Evolutionary conservation across 805 yeast genomes (phyloP), one percentile per base, ranked within the genome.

Genomic region (Teunomyces gatunensis): DNA sequence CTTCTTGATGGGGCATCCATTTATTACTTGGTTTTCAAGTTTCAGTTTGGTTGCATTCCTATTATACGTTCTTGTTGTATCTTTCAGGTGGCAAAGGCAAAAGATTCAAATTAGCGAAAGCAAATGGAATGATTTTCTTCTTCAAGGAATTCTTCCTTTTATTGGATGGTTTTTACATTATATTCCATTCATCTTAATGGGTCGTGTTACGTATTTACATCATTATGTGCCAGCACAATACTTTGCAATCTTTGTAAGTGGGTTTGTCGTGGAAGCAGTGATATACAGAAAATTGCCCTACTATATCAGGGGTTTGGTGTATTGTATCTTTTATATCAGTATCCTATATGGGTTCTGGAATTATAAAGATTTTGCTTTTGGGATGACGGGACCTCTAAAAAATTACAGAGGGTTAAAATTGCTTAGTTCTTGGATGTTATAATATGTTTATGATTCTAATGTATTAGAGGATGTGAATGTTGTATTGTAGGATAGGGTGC

Each of bases 331-430:
- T 36, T 85, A 84, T 58, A 58, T 65, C 1, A 52, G 67, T 27
- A 78, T 89, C 43, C 65, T 81, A 36, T 85, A 79, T 37, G 67
- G 76, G 15, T 90, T 87, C 65, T 65, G 76, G 60, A 69, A 74
- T 60, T 83, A 81, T 60, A 73, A 83, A 44, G 89, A 88, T 49
- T 70, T 92, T 42, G 78, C 89, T 13, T 85, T 86, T 56, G 98
- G 98, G 46, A 87, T 92, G 96, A 59, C 56, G 37, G 73, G 71
- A 0, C 56, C 69, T 4, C 51, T 68, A 21, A 54, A 51, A 32
- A 41, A 64, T 41, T 71, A 53, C 55, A 10, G 41, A 4, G 64
- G 70, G 53, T 64, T 72, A 47, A 64, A 62, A 54, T 47, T 72
- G 33, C 60, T 71, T 47, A 32, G 43, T 11, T 53, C 61, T 21